Percentiles rank a stretch among this genome's conserved stretches.
Evolutionary conservation across 768 basidiomycete species (phyloP).

Genomic region (Leccinum boreale): DNA sequence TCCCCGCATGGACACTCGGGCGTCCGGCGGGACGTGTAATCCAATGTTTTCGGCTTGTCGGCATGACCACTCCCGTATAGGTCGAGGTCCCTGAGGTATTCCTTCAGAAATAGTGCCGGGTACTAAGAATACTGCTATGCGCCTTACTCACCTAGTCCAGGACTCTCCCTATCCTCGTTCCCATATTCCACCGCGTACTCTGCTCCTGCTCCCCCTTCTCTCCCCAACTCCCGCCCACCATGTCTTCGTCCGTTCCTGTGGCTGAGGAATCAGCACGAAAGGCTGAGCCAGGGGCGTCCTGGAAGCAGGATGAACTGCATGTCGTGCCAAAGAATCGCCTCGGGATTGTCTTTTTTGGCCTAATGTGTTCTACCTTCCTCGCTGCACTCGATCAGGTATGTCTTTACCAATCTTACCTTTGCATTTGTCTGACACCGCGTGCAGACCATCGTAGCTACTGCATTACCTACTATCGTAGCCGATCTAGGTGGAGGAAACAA

Average conservation of each 20-base stretch:
- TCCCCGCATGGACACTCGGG: neutral
- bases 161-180: neutral
- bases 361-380: slow-evolving; percentile 43
- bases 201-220: neutral
- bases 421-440: neutral
- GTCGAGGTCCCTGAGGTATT: neutral
- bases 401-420: neutral
- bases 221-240: neutral
- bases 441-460: slow-evolving; percentile 46
- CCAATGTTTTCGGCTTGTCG: slow-evolving; percentile 7
- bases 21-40: neutral
- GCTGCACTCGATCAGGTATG: slow-evolving; percentile 48
- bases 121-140: neutral
- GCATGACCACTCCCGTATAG: neutral
- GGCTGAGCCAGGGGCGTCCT: slow-evolving; percentile 30
- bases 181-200: neutral
- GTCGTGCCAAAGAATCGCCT: slow-evolving; percentile 42
- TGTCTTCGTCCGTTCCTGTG: slow-evolving; percentile 4
- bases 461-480: slow-evolving; percentile 47
- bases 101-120: slow-evolving; percentile 11
- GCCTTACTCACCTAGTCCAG: neutral
- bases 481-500: slow-evolving; percentile 42
- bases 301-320: slow-evolving; percentile 40
- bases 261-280: slow-evolving; percentile 2
- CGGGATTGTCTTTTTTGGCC: slow-evolving; percentile 40